Percentiles rank a stretch among this genome's conserved stretches.
Evolutionary conservation across 176 grass and related monocot species (phyloP).

Genomic region (Lolium rigidum): DNA sequence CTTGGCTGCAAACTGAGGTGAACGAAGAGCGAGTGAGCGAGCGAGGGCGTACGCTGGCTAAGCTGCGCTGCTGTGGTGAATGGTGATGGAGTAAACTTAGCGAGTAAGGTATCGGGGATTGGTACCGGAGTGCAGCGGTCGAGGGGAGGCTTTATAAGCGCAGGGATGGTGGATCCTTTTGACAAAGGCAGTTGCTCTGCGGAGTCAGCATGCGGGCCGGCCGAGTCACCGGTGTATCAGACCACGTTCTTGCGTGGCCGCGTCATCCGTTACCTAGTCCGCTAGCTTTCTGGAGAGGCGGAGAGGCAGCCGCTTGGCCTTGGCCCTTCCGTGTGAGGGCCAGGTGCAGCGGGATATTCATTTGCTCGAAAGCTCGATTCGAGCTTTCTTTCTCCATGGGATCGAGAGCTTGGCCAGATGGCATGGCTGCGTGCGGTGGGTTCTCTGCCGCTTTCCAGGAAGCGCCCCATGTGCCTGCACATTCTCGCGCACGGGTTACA

Average conservation of each 20-base stretch:
- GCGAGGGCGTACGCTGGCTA: too few species aligned
- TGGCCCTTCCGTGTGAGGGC: constrained; percentile 38
- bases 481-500: constrained; percentile 37
- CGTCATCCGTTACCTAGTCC: constrained; percentile 7
- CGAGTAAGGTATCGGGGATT: constrained; percentile 47
- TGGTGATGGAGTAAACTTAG: constrained; percentile 27
- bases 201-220: constrained; percentile 56
- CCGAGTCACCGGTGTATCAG: constrained; percentile 57
- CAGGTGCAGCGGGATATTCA: constrained; percentile 50
- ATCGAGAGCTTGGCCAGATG: not conserved
- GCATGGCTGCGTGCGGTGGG: constrained; percentile 40
- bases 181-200: constrained; percentile 50
- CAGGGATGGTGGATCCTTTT: constrained; percentile 22
- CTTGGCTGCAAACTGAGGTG: constrained; percentile 28
- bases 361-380: constrained; percentile 37
- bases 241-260: constrained; percentile 49
- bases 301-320: constrained; percentile 17
- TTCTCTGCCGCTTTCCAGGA: constrained; percentile 50
- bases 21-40: not conserved
- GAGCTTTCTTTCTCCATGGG: constrained; percentile 33
- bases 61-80: not conserved
- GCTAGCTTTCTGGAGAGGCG: not conserved
- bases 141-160: constrained; percentile 39
- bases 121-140: constrained; percentile 46
- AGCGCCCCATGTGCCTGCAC: constrained; percentile 63